Base-by-base conservation (phyloP, 768 basidiomycete genomes). In the Termitomyces sp. region DNA sequence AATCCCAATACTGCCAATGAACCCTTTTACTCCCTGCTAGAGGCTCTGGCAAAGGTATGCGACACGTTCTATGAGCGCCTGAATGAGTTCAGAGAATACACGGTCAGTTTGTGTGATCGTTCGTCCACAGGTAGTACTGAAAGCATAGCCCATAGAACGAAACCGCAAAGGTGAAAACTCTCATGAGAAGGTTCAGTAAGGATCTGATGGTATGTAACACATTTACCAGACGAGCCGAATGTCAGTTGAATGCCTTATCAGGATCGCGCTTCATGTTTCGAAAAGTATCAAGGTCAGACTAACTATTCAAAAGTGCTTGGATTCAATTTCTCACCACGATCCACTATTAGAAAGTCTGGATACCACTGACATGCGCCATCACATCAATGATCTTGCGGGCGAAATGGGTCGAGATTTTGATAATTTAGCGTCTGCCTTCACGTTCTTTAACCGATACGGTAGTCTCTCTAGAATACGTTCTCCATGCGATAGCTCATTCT, bases 51-150 rank as follows among this genome's bases (percentile, higher is more conserved):
- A 45, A 36, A 43, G 4, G 60, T 56, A 20, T 67, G 63, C 25
- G 54, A 63, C 20, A 55, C 25, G 1, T 59, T 69, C 47, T 51
- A 59, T 29, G 66, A 63, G 15, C 61, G 66, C 1, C 46, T 69
- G 20, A 32, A 58, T 36, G 66, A 69, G 20, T 69, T 67, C 40
- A 58, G 66, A 34, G 64, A 69, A 52, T 67, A 67, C 40, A 67
- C 64, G 4, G 68, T 65, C 20, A 57, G 68, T 57, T 20, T 65
- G 46, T 64, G 63, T 17, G 37, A 31, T 55, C 31, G 9, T 15
- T 4, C 43, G 10, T 17, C 11, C 5, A n/a, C 1, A 17, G 2
- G 11, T n/a, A 17, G 38, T 43, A 29, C 7, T 55, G 10, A 55
- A 40, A 15, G 25, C 9, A 7, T 12, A 3, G 17, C 17, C n/a